Conservation (phyloP, 345 rosid species). For the Pelargonium nanum region DNA sequence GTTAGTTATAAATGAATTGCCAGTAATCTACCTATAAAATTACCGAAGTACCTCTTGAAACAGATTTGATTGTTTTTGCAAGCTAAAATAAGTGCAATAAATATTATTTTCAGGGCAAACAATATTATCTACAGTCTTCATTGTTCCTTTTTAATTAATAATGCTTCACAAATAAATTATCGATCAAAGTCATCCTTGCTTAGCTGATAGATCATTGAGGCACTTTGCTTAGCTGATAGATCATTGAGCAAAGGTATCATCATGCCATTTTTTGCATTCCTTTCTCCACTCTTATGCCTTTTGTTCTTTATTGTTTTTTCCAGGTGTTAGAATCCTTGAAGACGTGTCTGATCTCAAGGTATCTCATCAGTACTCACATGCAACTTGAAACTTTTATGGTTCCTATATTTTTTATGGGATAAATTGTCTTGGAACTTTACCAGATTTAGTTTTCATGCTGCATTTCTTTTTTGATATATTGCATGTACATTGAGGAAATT, state of each 20-base stretch:
- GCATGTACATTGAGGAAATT: not conserved
- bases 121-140: no score
- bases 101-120: no score
- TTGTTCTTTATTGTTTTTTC: conserved; percentile 8
- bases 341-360: conserved; percentile 79
- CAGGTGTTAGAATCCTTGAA: conserved; percentile 94
- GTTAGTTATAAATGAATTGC: no score
- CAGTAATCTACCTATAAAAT: no score
- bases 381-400: not conserved
- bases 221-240: not conserved
- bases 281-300: not conserved
- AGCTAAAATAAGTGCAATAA: no score
- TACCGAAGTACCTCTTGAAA: no score
- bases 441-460: not conserved
- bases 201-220: conserved; percentile 1
- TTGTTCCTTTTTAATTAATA: no score
- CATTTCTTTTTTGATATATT: not conserved
- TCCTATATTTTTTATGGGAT: not conserved
- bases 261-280: no score
- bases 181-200: no score
- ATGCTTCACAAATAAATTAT: no score
- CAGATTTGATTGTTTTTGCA: no score
- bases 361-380: conserved; percentile 13
- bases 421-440: no score
- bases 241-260: not conserved